These are phyloP conservation scores for Dictyostelium intermedium DNA, from an alignment of 78 protist genomes.

Conservation along the genomic window DNA sequence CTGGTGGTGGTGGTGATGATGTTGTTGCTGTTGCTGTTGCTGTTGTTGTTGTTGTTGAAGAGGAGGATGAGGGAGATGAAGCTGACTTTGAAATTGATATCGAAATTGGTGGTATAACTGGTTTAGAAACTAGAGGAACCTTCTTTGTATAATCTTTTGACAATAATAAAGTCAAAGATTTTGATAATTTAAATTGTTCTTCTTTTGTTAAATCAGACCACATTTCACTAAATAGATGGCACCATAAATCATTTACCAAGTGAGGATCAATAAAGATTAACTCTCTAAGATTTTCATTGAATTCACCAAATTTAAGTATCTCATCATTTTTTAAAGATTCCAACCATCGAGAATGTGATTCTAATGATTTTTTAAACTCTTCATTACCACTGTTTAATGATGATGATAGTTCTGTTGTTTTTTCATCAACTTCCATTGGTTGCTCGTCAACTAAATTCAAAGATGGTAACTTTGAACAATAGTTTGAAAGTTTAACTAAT, in stretches of 20 bases:
- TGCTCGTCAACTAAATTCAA: neutral
- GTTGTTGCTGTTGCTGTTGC: neutral
- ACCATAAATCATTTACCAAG: constrained; percentile 18
- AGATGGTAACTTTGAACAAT: neutral
- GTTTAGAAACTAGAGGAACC: neutral
- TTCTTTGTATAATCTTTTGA: constrained; percentile 56
- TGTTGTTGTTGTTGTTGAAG: neutral
- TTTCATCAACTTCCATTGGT: neutral
- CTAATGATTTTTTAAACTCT: neutral
- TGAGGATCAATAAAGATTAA: constrained; percentile 11
- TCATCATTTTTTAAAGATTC: neutral
- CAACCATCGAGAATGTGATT: neutral
- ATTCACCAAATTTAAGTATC: neutral
- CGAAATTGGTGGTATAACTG: neutral
- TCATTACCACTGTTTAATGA: neutral
- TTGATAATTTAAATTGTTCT: constrained; percentile 61
- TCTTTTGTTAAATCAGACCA: constrained; percentile 40
- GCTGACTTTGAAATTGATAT: neutral
- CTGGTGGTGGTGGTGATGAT: neutral
- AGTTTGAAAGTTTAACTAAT: neutral
- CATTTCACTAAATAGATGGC: constrained; percentile 15
- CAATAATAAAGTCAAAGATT: constrained; percentile 27
- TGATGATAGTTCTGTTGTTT: neutral
- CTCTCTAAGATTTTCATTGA: constrained; percentile 28
- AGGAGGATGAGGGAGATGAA: neutral